Base-by-base conservation (phyloP, 306 rosid species). In the Leucaena leucocephala region DNA sequence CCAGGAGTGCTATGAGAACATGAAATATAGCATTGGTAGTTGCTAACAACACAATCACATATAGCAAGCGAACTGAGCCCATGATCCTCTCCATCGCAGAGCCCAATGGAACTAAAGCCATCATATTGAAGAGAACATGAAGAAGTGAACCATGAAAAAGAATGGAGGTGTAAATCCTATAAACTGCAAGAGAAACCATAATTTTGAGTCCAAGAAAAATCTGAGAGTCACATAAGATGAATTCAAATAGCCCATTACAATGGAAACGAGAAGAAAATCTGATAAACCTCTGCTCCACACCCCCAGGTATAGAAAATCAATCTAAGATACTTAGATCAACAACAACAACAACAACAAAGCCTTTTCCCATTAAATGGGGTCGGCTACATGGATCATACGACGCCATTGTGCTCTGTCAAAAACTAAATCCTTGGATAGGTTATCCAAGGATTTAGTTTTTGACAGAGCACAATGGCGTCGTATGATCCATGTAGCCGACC, bases 111-210 rank as follows among this genome's bases (percentile, higher is more conserved):
- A 95, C 89, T 77, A 92, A 83, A 15, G 98, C 98, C 94, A 90
- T 85, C 98, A 95, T 95, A 90, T 95, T 95, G 91, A 95, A 93
- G 82, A 95, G 80, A 84, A 92, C 96, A 83, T 95, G 98, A 82
- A 95, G 98, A 81, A 95, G 80, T 11, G 98, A 93, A 70, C 97
- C 97, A 61, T 95, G 98, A 82, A 95, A 95, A 67, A 92, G 66
- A 83, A 91, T 54, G 78, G 99, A 79, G n/a, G 96, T 87, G 82
- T 78, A 93, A 82, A 93, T 88, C 96, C 99, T 95, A 91, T 95
- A 93, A 80, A 90, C 99, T 95, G 97, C 85, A 87, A 66, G 68
- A 33, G 19, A 75, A 71, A 73, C 82, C 49, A 40, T 17, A 54
- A 59, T n/a, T 36, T 45, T 38, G 49, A 76, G 79, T 44, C 45